Percentiles rank a stretch among this genome's conserved stretches.
phyloP scores from a whole-genome alignment of 2,329 filamentous ascomycete species.

The Chalaropsis thielavioides region DNA sequence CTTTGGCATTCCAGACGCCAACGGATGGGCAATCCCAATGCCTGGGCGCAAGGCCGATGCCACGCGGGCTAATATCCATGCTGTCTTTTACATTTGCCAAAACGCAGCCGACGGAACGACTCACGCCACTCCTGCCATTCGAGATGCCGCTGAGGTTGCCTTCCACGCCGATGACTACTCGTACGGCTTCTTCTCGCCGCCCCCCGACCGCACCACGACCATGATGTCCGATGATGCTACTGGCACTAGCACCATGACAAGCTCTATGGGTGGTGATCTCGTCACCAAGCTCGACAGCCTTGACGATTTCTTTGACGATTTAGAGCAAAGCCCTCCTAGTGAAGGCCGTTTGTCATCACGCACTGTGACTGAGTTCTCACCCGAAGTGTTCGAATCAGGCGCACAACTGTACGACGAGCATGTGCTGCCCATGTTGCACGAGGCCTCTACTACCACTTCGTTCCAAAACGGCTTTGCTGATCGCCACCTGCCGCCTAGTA shows the following conservation, averaged over 20 bases:
- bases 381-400: conserved; percentile 54
- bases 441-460: conserved; percentile 62
- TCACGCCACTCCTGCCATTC: conserved; percentile 46
- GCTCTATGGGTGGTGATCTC: conserved; percentile 46
- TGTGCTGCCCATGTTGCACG: conserved; percentile 76
- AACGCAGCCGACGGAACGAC: conserved; percentile 38
- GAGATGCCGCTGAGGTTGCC: conserved; percentile 83
- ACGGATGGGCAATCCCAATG: conserved; percentile 89
- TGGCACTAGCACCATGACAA: conserved; percentile 51
- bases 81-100: conserved; percentile 88
- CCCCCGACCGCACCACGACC: conserved; percentile 62
- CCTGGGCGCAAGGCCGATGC: conserved; percentile 78
- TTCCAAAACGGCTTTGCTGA: conserved; percentile 87
- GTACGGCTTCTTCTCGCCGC: conserved; percentile 64
- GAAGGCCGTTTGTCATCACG: conserved; percentile 43
- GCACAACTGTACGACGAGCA: conserved; percentile 86
- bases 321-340: conserved; percentile 41
- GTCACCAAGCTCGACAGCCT: conserved; percentile 66
- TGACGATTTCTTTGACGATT: conserved; percentile 69
- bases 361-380: conserved; percentile 50
- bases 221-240: conserved; percentile 81
- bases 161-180: conserved; percentile 84
- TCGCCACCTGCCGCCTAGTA: conserved; percentile 45
- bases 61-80: conserved; percentile 84
- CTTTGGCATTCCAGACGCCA: conserved; percentile 91